Conservation (phyloP, 2,329 filamentous ascomycete species). For the Ceratocystiopsis minuta region DNA sequence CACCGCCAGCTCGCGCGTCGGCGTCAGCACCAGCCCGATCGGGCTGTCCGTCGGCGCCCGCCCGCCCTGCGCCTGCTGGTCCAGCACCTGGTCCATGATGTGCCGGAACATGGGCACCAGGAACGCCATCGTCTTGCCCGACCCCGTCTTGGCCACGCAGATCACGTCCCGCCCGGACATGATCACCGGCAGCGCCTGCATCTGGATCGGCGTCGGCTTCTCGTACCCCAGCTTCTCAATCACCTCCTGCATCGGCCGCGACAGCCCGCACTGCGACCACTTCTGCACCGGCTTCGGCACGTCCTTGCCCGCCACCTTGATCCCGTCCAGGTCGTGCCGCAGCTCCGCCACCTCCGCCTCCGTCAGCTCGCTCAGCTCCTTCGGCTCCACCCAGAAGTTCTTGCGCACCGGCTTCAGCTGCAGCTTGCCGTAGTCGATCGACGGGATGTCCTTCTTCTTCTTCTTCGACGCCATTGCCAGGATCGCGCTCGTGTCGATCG, state of each 20-base stretch:
- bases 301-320: slow-evolving; percentile 78
- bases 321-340: slow-evolving; percentile 77
- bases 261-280: slow-evolving; percentile 89
- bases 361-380: slow-evolving; percentile 65
- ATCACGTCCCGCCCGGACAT: slow-evolving; percentile 95
- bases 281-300: slow-evolving; percentile 88
- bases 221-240: slow-evolving; percentile 69
- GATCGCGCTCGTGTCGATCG: slow-evolving; percentile 27
- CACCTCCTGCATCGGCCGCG: slow-evolving; percentile 71
- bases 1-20: slow-evolving; percentile 79
- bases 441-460: slow-evolving; percentile 93
- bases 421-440: slow-evolving; percentile 70
- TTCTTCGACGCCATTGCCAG: slow-evolving; percentile 41
- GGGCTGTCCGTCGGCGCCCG: slow-evolving; percentile 51
- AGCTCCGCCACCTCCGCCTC: slow-evolving; percentile 70
- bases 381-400: slow-evolving; percentile 85
- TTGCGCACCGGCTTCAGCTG: slow-evolving; percentile 76
- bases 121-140: slow-evolving; percentile 93
- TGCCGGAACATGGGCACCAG: slow-evolving; percentile 93
- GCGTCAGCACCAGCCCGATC: slow-evolving; percentile 76
- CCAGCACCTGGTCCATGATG: slow-evolving; percentile 76
- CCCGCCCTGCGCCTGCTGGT: slow-evolving; percentile 34
- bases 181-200: slow-evolving; percentile 83
- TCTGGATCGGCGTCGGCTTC: slow-evolving; percentile 81
- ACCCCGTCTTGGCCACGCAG: slow-evolving; percentile 92